These are phyloP conservation scores for Xylaria sp. DNA, from an alignment of 495 filamentous ascomycete species.

Conservation along the genomic window DNA sequence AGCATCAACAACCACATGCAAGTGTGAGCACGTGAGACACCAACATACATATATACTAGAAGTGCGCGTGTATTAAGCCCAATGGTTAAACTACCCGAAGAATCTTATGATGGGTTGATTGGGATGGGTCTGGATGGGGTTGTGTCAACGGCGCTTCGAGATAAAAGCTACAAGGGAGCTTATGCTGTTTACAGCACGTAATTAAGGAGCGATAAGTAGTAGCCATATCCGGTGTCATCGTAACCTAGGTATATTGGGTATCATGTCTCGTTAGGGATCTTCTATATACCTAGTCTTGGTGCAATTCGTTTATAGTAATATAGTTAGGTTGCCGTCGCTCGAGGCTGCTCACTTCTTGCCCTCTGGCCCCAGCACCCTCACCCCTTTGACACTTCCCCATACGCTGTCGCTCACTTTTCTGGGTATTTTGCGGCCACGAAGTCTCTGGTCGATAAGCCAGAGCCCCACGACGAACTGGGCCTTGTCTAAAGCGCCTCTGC, in stretches of 20 bases:
- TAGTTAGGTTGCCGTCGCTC: background rate
- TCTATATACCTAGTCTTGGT: background rate
- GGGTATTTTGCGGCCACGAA: conserved; percentile 89
- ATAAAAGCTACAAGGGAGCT: background rate
- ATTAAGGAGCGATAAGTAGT: background rate
- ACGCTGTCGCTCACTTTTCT: conserved; percentile 78
- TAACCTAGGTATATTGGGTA: conserved; percentile 21
- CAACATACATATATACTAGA: background rate
- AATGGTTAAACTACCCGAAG: background rate
- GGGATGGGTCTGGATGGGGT: no score
- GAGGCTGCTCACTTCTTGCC: conserved; percentile 24
- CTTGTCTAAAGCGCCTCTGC: conserved; percentile 66
- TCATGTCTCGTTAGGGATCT: background rate
- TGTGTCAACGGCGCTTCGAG: no score
- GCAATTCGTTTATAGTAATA: background rate
- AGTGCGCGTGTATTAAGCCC: background rate
- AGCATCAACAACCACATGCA: background rate
- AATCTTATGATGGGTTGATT: background rate
- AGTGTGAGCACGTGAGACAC: background rate
- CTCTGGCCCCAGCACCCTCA: conserved; percentile 50
- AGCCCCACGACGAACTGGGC: conserved; percentile 94
- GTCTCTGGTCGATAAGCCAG: conserved; percentile 91
- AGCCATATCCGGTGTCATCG: background rate
- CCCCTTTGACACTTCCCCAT: conserved; percentile 79
- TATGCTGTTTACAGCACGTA: background rate